Conservation (phyloP, 2,329 filamentous ascomycete species). For the Xylaria sp. region DNA sequence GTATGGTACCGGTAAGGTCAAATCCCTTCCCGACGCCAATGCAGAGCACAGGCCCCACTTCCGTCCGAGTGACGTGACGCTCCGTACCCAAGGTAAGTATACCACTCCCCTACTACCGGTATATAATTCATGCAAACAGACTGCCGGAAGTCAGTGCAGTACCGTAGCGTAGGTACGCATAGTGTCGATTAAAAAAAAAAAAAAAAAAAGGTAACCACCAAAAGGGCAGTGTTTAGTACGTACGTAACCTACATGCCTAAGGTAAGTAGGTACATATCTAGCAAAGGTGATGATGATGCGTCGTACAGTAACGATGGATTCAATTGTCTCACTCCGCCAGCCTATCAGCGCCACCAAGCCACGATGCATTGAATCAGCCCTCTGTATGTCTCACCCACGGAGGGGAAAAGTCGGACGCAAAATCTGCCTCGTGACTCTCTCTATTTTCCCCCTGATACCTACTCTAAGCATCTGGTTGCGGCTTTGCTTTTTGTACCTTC, state of each 20-base stretch:
- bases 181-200: no score
- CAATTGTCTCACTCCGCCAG: conserved; percentile 34
- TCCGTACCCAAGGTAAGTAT: no score
- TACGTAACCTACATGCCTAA: no score
- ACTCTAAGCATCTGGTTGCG: conserved; percentile 7
- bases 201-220: no score
- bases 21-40: neutral
- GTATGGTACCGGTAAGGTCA: neutral
- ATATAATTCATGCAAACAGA: neutral
- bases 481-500: conserved; percentile 1
- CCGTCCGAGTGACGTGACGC: neutral
- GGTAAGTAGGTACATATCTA: no score
- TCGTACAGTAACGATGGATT: neutral
- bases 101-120: no score
- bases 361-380: conserved; percentile 21
- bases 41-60: neutral
- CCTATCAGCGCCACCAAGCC: conserved; percentile 29
- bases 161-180: no score
- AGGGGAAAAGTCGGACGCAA: conserved; percentile 6
- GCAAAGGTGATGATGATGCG: neutral
- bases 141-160: neutral
- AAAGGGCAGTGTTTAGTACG: neutral
- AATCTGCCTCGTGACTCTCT: conserved; percentile 32
- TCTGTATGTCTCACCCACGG: conserved; percentile 35
- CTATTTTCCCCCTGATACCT: neutral